Evolutionary conservation across 192 early-diverging fungal species (phyloP), one percentile per base, ranked within the genome.

Genomic region (Borealophlyctis nickersoniae): DNA sequence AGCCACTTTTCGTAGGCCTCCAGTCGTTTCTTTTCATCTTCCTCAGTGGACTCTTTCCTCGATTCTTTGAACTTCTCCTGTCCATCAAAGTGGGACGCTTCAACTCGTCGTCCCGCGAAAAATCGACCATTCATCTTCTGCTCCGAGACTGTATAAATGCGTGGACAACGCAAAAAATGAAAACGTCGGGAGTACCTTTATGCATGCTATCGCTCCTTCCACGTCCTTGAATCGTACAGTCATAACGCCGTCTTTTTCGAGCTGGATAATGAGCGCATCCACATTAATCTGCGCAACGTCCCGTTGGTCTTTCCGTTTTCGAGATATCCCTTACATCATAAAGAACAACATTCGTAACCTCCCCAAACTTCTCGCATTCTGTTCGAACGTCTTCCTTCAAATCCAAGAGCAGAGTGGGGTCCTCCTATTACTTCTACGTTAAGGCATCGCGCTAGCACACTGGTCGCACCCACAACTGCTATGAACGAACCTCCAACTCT

Each of bases 301-400:
- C 34, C 59, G 22, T 24, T 33, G 30, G 0, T 35, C 26, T 34
- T 54, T 27, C 39, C 7, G 9, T 13, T 45, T 45, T 45, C 9
- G 7, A 45, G 39, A 45, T 19, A 45, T 13, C 14, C 81, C 87
- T 76, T 86, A 92, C 92, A 76, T 99, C 96, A 68, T 91, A 97
- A 13, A 99, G 72, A 39, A 92, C 87, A 3, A 99, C 91, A 66
- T 93, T 96, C 23, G 95, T 95, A 2, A 97, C 94, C 53, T 90
- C 88, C 14, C 96, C 96, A 11, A 96, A 66, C 58, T 90, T 92
- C 65, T 95, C 94, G 67, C 94, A 95, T 62, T 99, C 96, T 24
- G 82, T 78, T 2, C 96, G 86, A 14, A 99, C 88, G 67, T 99
- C 96, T 39, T 96, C 88, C 51, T 95, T 91, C 59, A 99, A 75